A percentile compares a stretch with the other conserved stretches of the same genome.
Conservation (phyloP, 2,329 filamentous ascomycete genomes). For the Curvularia verruculosa region DNA sequence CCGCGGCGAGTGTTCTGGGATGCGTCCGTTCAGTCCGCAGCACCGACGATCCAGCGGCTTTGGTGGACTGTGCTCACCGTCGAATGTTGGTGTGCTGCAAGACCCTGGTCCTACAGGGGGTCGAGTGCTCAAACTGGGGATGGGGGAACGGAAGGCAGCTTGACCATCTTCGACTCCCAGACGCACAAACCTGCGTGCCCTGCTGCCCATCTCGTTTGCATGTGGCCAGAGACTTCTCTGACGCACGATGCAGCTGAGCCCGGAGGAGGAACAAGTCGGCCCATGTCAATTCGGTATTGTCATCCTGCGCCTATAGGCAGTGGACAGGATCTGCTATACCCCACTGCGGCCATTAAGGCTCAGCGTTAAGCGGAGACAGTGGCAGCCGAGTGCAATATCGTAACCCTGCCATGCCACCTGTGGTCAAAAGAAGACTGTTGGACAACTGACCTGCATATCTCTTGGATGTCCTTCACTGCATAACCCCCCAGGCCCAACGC, state of each 20-base stretch:
- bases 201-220: conserved; percentile 45
- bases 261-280: conserved; percentile 38
- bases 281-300: conserved; percentile 43
- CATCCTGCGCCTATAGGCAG: conserved; percentile 43
- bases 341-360: conserved; percentile 42
- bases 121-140: conserved; percentile 37
- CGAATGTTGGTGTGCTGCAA: conserved; percentile 42
- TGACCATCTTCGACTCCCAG: conserved; percentile 31
- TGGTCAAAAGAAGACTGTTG: conserved; percentile 37
- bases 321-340: conserved; percentile 42
- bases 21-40: conserved; percentile 44
- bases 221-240: conserved; percentile 43
- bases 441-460: conserved; percentile 41
- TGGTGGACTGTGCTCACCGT: conserved; percentile 46
- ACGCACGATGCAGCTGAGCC: conserved; percentile 45
- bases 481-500: conserved; percentile 37
- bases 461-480: conserved; percentile 37
- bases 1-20: conserved; percentile 40
- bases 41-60: conserved; percentile 44
- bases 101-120: conserved; percentile 31
- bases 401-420: conserved; percentile 45
- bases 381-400: conserved; percentile 45
- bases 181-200: conserved; percentile 33
- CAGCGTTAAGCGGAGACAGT: conserved; percentile 37
- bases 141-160: conserved; percentile 31